A percentile compares a stretch with the other conserved stretches of the same genome.
These are phyloP conservation scores for Heritiera littoralis DNA, from an alignment of 345 rosid species.

Conservation along the genomic window DNA sequence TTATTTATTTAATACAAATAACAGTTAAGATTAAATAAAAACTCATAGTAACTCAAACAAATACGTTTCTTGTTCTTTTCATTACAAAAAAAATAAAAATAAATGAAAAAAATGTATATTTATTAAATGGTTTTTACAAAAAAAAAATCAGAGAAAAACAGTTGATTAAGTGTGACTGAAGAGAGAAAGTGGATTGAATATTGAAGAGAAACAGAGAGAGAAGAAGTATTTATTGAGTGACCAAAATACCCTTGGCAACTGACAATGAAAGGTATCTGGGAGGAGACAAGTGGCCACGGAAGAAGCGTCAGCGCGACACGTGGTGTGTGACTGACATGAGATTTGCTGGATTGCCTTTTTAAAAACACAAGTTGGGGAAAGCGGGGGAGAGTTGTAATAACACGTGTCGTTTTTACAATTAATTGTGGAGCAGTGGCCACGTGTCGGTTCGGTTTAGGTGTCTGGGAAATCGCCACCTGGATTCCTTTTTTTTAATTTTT, in stretches of 20 bases:
- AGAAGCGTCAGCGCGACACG: conserved; percentile 58
- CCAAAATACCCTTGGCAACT: conserved; percentile 33
- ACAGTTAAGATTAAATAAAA: not conserved
- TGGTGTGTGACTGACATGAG: conserved; percentile 37
- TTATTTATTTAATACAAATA: too few species aligned
- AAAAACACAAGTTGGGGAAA: conserved; percentile 32
- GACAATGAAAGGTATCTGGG: conserved; percentile 25
- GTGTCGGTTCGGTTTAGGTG: conserved; percentile 11
- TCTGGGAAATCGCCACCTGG: conserved; percentile 40
- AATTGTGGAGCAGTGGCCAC: conserved; percentile 11
- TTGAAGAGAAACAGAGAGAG: not conserved
- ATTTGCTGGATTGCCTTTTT: conserved; percentile 1
- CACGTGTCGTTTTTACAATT: conserved; percentile 35
- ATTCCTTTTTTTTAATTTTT: not conserved
- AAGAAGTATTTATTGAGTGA: conserved; percentile 21
- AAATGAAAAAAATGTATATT: too few species aligned
- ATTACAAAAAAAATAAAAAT: not conserved
- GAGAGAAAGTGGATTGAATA: not conserved
- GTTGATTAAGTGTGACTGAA: not conserved
- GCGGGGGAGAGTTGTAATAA: not conserved
- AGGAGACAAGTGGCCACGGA: conserved; percentile 70
- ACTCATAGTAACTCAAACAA: conserved; percentile 15
- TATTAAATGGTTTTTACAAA: too few species aligned
- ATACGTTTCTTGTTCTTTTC: not conserved
- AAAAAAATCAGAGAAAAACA: not conserved